Evolutionary conservation across 106 monocot genomes (phyloP), one percentile per base, ranked within the genome.

Genomic region (Hemerocallis citrina): DNA sequence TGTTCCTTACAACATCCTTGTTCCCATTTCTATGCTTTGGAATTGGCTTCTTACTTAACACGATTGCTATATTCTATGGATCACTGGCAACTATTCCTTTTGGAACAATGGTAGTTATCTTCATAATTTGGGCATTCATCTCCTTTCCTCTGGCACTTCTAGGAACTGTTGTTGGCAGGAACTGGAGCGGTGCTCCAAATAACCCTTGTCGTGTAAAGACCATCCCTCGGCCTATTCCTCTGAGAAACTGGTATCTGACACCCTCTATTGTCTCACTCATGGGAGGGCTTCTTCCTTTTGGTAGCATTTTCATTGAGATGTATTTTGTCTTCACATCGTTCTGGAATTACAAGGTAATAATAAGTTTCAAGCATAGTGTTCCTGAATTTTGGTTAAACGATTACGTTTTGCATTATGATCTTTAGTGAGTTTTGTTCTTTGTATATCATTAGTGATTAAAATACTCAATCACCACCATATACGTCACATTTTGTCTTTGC

Each of bases 281-380:
- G 86, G 86, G 86, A 65, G 86, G 86, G 14, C 65, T 86, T 59
- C 81, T 86, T 57, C 81, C 86, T 42, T 86, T 86, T 41, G 86
- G 78, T 21, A 86, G 86, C 51, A 86, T 86, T 35, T 93, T 93
- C 72, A 93, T 93, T 68, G 89, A 93, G 70, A 93, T 93, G 93
- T 93, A 93, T 52, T 93, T 93, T 48, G 88, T 93, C 17, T 93
- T 89, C 72, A 93, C 93, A 25, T 93, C 93, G 28, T 93, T 93
- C 58, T 93, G 93, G 93, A 93, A 93, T 73, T 93, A 93, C 77
- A 93, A 93, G 93, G 93, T 87, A 77, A 62, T 21, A 12, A 7
- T 49, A 49, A 10, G 8, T 49, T 49, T n/a, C n/a, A n/a, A n/a
- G n/a, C n/a, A n/a, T n/a, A n/a, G n/a, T n/a, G n/a, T n/a, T n/a